Evolutionary conservation across 768 basidiomycete genomes (phyloP).

Genomic region (Tulasnella sp.): DNA sequence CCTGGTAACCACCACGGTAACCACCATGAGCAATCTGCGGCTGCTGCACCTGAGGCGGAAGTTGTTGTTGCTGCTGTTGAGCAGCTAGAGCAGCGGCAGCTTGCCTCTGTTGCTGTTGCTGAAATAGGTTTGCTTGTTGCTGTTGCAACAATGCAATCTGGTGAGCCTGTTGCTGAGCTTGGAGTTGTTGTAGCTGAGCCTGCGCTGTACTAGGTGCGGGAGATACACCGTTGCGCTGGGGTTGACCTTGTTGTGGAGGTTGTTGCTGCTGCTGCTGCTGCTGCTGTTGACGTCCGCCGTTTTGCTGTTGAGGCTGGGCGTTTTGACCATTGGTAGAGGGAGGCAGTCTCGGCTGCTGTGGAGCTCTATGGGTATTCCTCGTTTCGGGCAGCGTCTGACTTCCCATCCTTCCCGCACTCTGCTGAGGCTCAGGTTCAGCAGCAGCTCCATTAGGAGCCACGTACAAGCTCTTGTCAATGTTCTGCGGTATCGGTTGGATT

Average conservation of each 20-base stretch:
- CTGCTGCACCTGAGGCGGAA: slow-evolving; percentile 10
- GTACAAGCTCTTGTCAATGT: slow-evolving; percentile 83
- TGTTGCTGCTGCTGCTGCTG: slow-evolving; percentile 15
- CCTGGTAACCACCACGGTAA: background rate
- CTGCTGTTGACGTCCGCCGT: background rate
- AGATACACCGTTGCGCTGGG: background rate
- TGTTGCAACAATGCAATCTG: slow-evolving; percentile 1
- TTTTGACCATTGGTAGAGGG: background rate
- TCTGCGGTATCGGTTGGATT: slow-evolving; percentile 87
- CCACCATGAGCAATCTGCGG: background rate
- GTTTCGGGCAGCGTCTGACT: slow-evolving; percentile 26
- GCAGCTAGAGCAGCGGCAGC: slow-evolving; percentile 7
- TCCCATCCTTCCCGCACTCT: slow-evolving; percentile 17
- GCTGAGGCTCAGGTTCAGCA: background rate
- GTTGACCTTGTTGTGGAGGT: slow-evolving; percentile 5
- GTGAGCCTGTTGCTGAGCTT: background rate
- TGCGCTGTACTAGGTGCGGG: background rate
- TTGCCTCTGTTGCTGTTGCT: slow-evolving; percentile 8
- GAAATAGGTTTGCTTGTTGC: background rate
- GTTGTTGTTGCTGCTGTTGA: slow-evolving; percentile 11
- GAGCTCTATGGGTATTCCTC: slow-evolving; percentile 12
- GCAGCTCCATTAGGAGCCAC: slow-evolving; percentile 52
- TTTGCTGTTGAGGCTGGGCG: slow-evolving; percentile 13
- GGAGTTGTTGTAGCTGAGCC: background rate
- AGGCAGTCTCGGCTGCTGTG: slow-evolving; percentile 8